Evolutionary conservation across 2,329 filamentous ascomycete species (phyloP).

Genomic region (Colletotrichum neosansevieriae): DNA sequence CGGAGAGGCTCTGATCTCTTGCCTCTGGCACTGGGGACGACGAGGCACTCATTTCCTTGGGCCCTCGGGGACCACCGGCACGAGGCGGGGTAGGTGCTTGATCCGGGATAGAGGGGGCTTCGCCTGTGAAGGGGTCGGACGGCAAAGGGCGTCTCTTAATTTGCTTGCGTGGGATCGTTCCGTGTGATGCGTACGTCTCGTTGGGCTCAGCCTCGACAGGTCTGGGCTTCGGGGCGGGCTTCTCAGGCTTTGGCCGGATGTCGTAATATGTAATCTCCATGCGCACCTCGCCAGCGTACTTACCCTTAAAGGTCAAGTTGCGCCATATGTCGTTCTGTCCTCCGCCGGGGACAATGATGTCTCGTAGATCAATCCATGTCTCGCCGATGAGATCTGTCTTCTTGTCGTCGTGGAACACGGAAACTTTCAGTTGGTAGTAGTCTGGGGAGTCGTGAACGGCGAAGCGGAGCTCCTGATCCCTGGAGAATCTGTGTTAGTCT

Average conservation of each 20-base stretch:
- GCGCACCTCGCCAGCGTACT: slow-evolving; percentile 94
- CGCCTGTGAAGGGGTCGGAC: slow-evolving; percentile 76
- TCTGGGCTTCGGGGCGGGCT: slow-evolving; percentile 69
- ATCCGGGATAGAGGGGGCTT: slow-evolving; percentile 56
- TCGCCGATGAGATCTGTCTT: slow-evolving; percentile 97
- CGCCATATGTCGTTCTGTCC: slow-evolving; percentile 98
- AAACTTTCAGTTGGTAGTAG: slow-evolving; percentile 95
- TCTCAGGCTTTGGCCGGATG: slow-evolving; percentile 83
- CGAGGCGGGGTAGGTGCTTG: slow-evolving; percentile 61
- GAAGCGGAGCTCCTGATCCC: slow-evolving; percentile 98
- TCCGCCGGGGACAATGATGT: slow-evolving; percentile 85
- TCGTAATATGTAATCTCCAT: slow-evolving; percentile 99
- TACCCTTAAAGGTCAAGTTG: slow-evolving; percentile 85
- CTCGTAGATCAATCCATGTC: slow-evolving; percentile 85
- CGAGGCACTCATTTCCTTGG: slow-evolving; percentile 29
- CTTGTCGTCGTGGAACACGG: slow-evolving; percentile 98
- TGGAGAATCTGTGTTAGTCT: slow-evolving; percentile 52
- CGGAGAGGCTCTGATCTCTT: slow-evolving; percentile 29
- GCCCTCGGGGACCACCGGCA: slow-evolving; percentile 41
- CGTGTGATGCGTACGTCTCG: slow-evolving; percentile 43
- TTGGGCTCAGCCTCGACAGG: slow-evolving; percentile 43
- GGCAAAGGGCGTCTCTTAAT: slow-evolving; percentile 89
- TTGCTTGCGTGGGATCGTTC: slow-evolving; percentile 67
- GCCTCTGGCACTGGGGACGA: slow-evolving; percentile 13
- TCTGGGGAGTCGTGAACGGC: slow-evolving; percentile 96